phyloP scores from a whole-genome alignment of 192 early-diverging fungal genomes.

The Dissophora globulifera region DNA sequence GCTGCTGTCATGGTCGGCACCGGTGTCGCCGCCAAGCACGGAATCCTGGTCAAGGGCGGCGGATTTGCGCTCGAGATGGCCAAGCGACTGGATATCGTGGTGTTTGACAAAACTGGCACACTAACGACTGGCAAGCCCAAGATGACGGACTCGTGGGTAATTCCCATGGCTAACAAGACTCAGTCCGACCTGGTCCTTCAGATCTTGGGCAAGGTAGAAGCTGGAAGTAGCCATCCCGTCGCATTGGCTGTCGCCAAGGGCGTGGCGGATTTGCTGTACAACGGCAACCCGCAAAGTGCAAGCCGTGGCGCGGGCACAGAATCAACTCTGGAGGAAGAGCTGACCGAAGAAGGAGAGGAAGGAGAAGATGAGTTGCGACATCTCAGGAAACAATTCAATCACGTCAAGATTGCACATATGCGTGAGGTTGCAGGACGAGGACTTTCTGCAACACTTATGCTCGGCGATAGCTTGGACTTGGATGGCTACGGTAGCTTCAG shows the following conservation, averaged over 20 bases:
- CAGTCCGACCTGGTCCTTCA: constrained; percentile 33
- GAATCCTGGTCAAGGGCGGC: constrained; percentile 79
- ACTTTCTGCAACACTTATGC: constrained; percentile 57
- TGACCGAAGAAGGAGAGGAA: constrained; percentile 14
- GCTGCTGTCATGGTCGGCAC: constrained; percentile 82
- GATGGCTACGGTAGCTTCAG: constrained; percentile 42
- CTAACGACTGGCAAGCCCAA: constrained; percentile 76
- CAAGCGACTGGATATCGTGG: constrained; percentile 67
- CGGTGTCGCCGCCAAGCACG: constrained; percentile 71
- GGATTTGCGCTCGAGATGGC: constrained; percentile 79
- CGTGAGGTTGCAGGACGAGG: constrained; percentile 76
- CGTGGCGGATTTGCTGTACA: constrained; percentile 12
- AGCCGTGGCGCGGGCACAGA: neutral
- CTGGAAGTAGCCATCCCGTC: constrained; percentile 76
- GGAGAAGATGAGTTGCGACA: constrained; percentile 13
- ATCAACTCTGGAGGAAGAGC: neutral
- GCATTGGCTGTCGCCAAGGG: constrained; percentile 65
- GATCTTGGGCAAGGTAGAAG: constrained; percentile 60
- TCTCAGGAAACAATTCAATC: constrained; percentile 45
- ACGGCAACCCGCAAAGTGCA: constrained; percentile 12
- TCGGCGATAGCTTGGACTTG: constrained; percentile 31
- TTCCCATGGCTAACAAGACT: constrained; percentile 1
- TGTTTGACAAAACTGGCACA: constrained; percentile 91
- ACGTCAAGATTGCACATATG: constrained; percentile 61
- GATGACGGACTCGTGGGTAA: constrained; percentile 56